Base-by-base conservation (phyloP, 495 filamentous ascomycete genomes). In the Friedmanniomyces endolithicus region DNA sequence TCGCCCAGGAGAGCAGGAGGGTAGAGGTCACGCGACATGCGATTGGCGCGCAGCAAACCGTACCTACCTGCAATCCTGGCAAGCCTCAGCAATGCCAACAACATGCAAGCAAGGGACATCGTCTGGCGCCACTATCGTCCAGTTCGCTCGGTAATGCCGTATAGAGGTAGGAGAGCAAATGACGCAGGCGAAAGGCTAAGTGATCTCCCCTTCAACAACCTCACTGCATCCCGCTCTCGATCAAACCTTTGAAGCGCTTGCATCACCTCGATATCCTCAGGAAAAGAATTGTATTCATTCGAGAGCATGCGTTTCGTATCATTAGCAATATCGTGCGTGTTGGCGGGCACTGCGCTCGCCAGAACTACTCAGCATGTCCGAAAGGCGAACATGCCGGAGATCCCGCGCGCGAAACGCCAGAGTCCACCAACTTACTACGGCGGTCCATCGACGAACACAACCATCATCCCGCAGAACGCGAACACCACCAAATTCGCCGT, bases 401-500 rank as follows among this genome's bases (percentile, higher is more conserved):
- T 27, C 31, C 45, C 25, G 33, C 54, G 33, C 25, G n/a, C 43
- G 8, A 17, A 24, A n/a, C 51, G 37, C 12, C 52, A 47, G 17
- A 39, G n/a, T n/a, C n/a, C 52, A 34, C 8, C 56, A 20, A 54
- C 59, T 19, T 34, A 35, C 14, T 61, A 61, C 31, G 59, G 59
- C 25, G 59, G 62, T 12, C 48, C 57, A 16, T 20, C 53, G 3
- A 53, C 40, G 1, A 51, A 60, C 20, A 40, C 47, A n/a, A 58
- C 60, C 6, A 60, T 67, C 22, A 62, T 71, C 51, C 60, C 62
- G 8, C 67, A 67, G 55, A 71, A 57, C 41, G 59, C 57, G 29
- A 68, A 67, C 48, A 69, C 67, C 6, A 64, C 62, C 34, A 67
- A 68, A 37, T 72, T 64, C 49, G 61, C 53, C 11, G 69, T 72